These are phyloP conservation scores for Hippophae rhamnoides DNA, from an alignment of 306 rosid genomes.

Conservation along the genomic window DNA sequence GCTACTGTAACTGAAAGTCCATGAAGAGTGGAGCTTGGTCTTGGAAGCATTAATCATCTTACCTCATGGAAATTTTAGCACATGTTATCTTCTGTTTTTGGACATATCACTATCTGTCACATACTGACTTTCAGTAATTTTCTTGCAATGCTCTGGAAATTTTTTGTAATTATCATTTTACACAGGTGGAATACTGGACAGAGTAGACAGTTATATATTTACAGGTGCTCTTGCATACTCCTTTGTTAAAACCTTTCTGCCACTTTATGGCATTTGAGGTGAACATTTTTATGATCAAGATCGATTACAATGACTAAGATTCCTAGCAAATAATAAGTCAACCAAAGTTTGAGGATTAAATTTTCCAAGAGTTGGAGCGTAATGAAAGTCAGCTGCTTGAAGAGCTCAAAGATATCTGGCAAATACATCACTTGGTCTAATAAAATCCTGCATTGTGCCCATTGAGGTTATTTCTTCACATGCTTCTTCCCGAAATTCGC, in stretches of 20 bases:
- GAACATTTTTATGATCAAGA: not conserved
- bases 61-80: no score
- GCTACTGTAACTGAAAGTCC: no score
- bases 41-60: no score
- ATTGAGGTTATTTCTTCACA: not conserved
- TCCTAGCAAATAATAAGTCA: no score
- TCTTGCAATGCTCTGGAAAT: not conserved
- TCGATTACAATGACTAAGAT: no score
- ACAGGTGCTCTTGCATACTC: conserved; percentile 91
- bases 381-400: not conserved
- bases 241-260: conserved; percentile 66
- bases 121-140: not conserved
- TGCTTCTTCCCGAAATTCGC: not conserved
- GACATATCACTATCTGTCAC: not conserved
- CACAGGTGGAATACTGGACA: conserved; percentile 89
- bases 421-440: no score
- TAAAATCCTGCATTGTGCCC: no score
- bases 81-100: not conserved
- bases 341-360: no score
- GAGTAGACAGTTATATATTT: conserved; percentile 87
- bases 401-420: not conserved
- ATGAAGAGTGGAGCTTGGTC: no score
- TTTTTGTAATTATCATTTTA: conserved; percentile 2
- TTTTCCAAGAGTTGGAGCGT: no score
- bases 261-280: conserved; percentile 71